Base-by-base conservation (phyloP, 148 eudicot genomes). In the Arbutus unedo region DNA sequence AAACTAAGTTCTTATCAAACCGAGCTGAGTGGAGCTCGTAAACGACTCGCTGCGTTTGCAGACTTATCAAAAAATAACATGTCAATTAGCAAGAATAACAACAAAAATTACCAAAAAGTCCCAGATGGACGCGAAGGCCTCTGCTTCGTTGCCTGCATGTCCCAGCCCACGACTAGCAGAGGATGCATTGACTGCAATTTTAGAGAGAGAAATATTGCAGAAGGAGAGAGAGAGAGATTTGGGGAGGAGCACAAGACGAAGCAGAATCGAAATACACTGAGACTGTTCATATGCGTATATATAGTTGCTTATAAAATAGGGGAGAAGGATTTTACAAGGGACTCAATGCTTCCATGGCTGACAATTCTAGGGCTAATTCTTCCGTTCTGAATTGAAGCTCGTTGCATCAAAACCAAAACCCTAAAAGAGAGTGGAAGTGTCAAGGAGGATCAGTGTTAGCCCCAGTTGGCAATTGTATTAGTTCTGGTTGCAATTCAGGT, bases 401-500 rank as follows among this genome's bases (percentile, higher is more conserved):
- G 79, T 81, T 81, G 83, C 82, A 67, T 80, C 83, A 68, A 68
- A 62, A 47, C 64, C 78, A 81, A 84, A 86, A 90, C 90, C 90
- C 89, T 86, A 83, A 86, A 85, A 83, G 47, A 56, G 56, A 76
- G 31, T 50, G 64, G 18, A 60, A 73, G 78, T 81, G 43, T 45
- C 23, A 11, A 23, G 82, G 76, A 68, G 5, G 74, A 55, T 43
- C 80, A 23, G 19, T 80, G 11, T 3, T 19, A 66, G 48, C 71
- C 80, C 56, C 72, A 60, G 71, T 66, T 74, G 74, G 75, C 54
- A 82, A 84, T 88, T 89, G 70, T 21, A 18, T 31, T n/a, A 10
- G 67, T 21, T 4, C 38, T 81, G 8, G 67, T 79, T 62, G 81
- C 77, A 84, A 90, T 88, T 90, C 83, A 90, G 91, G 88, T 86